phyloP scores from a whole-genome alignment of 441 rosid genomes.

The Erodium moschatum region DNA sequence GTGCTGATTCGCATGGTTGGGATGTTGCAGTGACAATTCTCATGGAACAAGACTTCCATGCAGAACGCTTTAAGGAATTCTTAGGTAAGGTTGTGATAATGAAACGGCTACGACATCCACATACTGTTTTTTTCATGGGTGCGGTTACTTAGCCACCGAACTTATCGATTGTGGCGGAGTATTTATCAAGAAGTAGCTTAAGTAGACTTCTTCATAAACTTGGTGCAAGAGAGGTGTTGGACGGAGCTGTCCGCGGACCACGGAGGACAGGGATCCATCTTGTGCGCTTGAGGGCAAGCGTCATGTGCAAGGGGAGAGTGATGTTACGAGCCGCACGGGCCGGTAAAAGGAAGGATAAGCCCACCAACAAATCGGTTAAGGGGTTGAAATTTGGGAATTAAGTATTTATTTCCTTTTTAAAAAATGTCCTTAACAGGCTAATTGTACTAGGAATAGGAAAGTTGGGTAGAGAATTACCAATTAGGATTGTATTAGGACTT shows the following conservation, averaged over 20 bases:
- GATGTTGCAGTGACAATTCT: constrained; percentile 99
- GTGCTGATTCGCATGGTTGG: constrained; percentile 99
- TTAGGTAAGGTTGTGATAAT: constrained; percentile 96
- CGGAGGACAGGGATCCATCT: too few species aligned
- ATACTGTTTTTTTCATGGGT: constrained; percentile 98
- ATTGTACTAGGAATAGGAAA: too few species aligned
- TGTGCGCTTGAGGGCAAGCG: too few species aligned
- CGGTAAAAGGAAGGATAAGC: too few species aligned
- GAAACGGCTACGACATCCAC: constrained; percentile 98
- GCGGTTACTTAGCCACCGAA: constrained; percentile 95
- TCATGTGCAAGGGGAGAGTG: too few species aligned
- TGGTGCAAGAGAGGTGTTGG: constrained; percentile 72
- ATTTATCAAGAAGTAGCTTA: constrained; percentile 97
- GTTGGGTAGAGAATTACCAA: too few species aligned
- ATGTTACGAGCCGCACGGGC: too few species aligned
- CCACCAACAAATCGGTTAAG: too few species aligned
- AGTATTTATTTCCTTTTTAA: too few species aligned
- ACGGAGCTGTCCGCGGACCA: constrained; percentile 30
- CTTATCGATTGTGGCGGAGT: constrained; percentile 94
- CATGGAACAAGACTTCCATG: constrained; percentile 95
- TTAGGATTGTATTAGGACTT: too few species aligned
- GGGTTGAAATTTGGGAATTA: too few species aligned
- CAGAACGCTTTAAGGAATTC: constrained; percentile 79
- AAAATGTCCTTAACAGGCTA: too few species aligned
- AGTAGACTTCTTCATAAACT: constrained; percentile 80